Base-by-base conservation (phyloP, 345 rosid species). In the Noccaea caerulescens region DNA sequence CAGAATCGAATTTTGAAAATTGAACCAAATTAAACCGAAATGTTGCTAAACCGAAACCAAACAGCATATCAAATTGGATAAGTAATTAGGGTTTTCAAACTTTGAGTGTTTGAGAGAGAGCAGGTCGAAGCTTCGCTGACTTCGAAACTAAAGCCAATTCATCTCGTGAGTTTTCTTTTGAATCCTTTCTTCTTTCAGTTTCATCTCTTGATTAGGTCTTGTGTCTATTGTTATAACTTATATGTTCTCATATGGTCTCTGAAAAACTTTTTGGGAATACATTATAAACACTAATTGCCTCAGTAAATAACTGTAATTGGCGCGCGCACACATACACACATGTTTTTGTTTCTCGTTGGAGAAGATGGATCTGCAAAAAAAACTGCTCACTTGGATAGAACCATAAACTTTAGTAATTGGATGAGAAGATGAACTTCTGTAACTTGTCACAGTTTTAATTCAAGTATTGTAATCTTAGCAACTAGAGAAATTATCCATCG, bases 41-140 rank as follows among this genome's bases (percentile, higher is more conserved):
- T 52, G 38, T 10, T 0, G 5, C 25, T 45, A 7, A 63, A 72
- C 63, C 63, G 10, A 32, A 34, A 11, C 25, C 13, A 37, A 60
- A 41, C 2, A 16, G 2, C 12, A 16, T 30, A 4, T 30, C 25
- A 64, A 55, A 55, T 13, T 72, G 14, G 20, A 27, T n/a, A 1
- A 54, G n/a, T 1, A 63, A 65, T 67, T 74, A 67, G 73, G 69
- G 68, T 0, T 74, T 9, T 66, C 10, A 23, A 42, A n/a, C 6
- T n/a, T 33, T 3, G 3, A 27, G 72, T 2, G 4, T 27, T 27
- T 27, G 30, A 65, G 4, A 90, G 88, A 83, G 98, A 93, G 59
- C 87, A 86, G 77, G 91, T 90, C 41, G 92, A 87, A 73, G 84
- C 91, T 46, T 77, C 92, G 16, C 46, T 93, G 83, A 85, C 83